Evolutionary conservation across 2,329 filamentous ascomycete species (phyloP).

Genomic region (Neophaeococcomyces mojaviensis): DNA sequence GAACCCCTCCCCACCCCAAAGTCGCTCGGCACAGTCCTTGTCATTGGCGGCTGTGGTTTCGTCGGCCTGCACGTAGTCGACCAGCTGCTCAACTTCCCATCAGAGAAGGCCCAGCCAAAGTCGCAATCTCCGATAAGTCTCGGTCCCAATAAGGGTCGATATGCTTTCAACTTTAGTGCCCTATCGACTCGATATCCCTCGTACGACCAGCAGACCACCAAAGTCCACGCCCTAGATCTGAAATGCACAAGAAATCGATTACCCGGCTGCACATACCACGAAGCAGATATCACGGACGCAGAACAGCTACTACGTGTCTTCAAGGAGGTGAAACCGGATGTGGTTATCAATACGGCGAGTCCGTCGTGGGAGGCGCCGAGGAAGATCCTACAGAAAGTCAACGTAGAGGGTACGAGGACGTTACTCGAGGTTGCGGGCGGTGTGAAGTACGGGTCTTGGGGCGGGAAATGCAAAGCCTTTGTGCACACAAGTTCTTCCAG

Average conservation of each 20-base stretch:
- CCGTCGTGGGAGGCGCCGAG: constrained; percentile 50
- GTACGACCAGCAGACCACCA: constrained; percentile 35
- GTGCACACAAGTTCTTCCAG: constrained; percentile 89
- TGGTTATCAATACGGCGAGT: constrained; percentile 86
- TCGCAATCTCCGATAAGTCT: constrained; percentile 10
- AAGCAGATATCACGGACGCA: constrained; percentile 68
- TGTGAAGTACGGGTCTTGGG: constrained; percentile 54
- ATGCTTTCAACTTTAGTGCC: constrained; percentile 29
- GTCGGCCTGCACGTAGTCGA: constrained; percentile 75
- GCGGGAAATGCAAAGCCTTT: constrained; percentile 58
- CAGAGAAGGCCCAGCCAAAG: constrained; percentile 33
- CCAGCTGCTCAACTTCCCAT: constrained; percentile 57
- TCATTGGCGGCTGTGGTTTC: constrained; percentile 79
- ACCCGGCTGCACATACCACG: constrained; percentile 58
- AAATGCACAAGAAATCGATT: constrained; percentile 61
- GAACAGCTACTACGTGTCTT: constrained; percentile 58
- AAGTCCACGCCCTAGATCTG: constrained; percentile 66
- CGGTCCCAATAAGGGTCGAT: constrained; percentile 4
- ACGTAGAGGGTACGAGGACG: constrained; percentile 75
- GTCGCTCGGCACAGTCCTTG: constrained; percentile 61
- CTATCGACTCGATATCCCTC: constrained; percentile 35
- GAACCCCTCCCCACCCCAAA: constrained; percentile 22
- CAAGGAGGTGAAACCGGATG: constrained; percentile 60
- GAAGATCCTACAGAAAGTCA: constrained; percentile 68
- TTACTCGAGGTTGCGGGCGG: constrained; percentile 63